Evolutionary conservation across 257 asterid genomes (phyloP).

Genomic region (Salvia hispanica): DNA sequence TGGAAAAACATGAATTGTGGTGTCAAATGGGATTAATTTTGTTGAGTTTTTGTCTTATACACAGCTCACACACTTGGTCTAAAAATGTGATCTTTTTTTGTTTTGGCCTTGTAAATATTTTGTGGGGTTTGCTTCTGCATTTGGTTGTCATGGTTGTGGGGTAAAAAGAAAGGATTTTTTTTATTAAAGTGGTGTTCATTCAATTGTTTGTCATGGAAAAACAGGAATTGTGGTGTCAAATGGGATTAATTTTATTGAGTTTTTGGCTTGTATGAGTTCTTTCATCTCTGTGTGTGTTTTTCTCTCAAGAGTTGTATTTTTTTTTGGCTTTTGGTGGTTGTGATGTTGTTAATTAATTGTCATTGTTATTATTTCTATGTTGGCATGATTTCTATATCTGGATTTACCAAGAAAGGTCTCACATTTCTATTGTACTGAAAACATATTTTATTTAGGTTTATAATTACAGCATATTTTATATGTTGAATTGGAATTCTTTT

Average conservation of each 20-base stretch:
- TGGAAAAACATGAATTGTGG: constrained; percentile 9
- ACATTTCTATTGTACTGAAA: neutral
- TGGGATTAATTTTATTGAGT: constrained; percentile 15
- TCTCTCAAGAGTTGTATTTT: neutral
- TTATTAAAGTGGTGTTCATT: constrained; percentile 23
- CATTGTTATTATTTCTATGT: constrained; percentile 22
- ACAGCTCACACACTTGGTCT: too few species aligned
- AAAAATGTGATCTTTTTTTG: too few species aligned
- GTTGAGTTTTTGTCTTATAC: neutral
- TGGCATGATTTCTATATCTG: constrained; percentile 18
- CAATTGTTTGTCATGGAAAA: constrained; percentile 22
- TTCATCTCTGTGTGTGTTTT: constrained; percentile 2
- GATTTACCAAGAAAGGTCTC: neutral
- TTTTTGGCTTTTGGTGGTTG: constrained; percentile 8
- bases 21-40: constrained; percentile 14
- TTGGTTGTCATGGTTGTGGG: too few species aligned
- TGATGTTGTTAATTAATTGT: constrained; percentile 4
- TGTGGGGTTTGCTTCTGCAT: too few species aligned
- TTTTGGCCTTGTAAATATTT: too few species aligned
- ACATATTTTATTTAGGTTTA: neutral
- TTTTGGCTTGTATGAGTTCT: neutral
- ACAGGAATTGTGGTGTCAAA: neutral
- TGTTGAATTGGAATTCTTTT: neutral
- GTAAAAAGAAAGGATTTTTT: too few species aligned
- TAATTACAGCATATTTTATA: neutral